Conservation (phyloP, 2,329 filamentous ascomycete species). For the Xylaria sp. region DNA sequence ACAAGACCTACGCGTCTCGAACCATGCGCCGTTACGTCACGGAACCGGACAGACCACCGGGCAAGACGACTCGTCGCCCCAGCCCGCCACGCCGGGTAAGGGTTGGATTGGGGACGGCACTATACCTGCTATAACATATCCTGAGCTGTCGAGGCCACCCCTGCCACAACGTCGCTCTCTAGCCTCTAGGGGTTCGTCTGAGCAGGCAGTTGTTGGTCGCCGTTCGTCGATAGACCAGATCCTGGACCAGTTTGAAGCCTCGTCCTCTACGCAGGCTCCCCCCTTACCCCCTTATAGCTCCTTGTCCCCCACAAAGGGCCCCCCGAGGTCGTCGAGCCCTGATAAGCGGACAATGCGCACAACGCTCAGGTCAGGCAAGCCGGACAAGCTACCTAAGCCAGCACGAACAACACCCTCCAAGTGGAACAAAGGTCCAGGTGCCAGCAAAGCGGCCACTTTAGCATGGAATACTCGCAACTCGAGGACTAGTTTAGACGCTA, state of each 20-base stretch:
- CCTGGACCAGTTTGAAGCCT: slow-evolving; percentile 44
- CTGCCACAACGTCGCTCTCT: slow-evolving; percentile 68
- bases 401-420: slow-evolving; percentile 56
- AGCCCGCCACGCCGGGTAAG: slow-evolving; percentile 48
- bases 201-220: slow-evolving; percentile 56
- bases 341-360: slow-evolving; percentile 72
- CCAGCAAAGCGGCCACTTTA: slow-evolving; percentile 72
- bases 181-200: slow-evolving; percentile 65
- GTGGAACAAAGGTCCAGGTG: slow-evolving; percentile 61
- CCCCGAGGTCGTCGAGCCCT: slow-evolving; percentile 64
- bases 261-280: slow-evolving; percentile 44
- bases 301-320: slow-evolving; percentile 50
- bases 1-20: slow-evolving; percentile 53
- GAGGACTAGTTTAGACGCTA: slow-evolving; percentile 44
- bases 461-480: slow-evolving; percentile 67
- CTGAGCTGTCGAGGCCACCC: slow-evolving; percentile 78
- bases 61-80: slow-evolving; percentile 33
- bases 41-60: slow-evolving; percentile 35
- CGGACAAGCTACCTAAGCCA: slow-evolving; percentile 57
- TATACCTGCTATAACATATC: slow-evolving; percentile 82
- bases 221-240: slow-evolving; percentile 43
- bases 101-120: slow-evolving; percentile 84
- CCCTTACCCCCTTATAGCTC: slow-evolving; percentile 50
- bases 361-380: slow-evolving; percentile 65
- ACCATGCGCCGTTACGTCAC: slow-evolving; percentile 30